phyloP scores from a whole-genome alignment of 2,329 filamentous ascomycete genomes.

The Aspergillus ruber region DNA sequence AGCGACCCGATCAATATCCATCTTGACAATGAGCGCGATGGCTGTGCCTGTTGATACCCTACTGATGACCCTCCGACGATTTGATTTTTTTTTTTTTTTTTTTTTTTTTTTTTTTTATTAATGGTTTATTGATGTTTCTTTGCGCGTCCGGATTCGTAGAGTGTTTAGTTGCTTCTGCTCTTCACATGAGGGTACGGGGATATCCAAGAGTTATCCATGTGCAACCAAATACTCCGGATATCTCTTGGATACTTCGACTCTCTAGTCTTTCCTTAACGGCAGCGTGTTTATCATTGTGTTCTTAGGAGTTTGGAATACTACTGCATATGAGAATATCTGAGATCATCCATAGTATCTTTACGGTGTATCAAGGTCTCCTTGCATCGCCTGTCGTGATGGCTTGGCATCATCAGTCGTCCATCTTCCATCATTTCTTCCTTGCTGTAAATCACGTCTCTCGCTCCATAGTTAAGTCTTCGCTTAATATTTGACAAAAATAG shows the following conservation, averaged over 20 bases:
- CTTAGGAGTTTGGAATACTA: slow-evolving; percentile 23
- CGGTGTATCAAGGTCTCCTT: background rate
- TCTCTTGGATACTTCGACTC: background rate
- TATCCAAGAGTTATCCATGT: background rate
- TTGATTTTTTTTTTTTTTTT: slow-evolving; percentile 9
- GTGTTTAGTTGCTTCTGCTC: slow-evolving; percentile 6
- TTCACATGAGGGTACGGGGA: slow-evolving; percentile 2
- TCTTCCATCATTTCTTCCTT: background rate
- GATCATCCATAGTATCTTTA: background rate
- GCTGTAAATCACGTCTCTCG: background rate
- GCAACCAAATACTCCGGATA: background rate
- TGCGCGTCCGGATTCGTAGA: slow-evolving; percentile 13
- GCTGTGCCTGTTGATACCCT: slow-evolving; percentile 73
- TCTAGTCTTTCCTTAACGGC: slow-evolving; percentile 6
- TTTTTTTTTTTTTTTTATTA: slow-evolving; percentile 12
- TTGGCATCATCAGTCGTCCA: background rate
- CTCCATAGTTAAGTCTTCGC: background rate
- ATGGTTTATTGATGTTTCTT: slow-evolving; percentile 10
- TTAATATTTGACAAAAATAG: background rate
- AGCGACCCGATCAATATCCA: slow-evolving; percentile 98
- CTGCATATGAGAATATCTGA: background rate
- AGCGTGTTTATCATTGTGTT: slow-evolving; percentile 6
- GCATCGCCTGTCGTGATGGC: background rate
- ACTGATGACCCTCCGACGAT: slow-evolving; percentile 18
- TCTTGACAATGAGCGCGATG: slow-evolving; percentile 86